Base-by-base conservation (phyloP, 352 stramenopile species). In the Globisporangium rhizosaccharum region DNA sequence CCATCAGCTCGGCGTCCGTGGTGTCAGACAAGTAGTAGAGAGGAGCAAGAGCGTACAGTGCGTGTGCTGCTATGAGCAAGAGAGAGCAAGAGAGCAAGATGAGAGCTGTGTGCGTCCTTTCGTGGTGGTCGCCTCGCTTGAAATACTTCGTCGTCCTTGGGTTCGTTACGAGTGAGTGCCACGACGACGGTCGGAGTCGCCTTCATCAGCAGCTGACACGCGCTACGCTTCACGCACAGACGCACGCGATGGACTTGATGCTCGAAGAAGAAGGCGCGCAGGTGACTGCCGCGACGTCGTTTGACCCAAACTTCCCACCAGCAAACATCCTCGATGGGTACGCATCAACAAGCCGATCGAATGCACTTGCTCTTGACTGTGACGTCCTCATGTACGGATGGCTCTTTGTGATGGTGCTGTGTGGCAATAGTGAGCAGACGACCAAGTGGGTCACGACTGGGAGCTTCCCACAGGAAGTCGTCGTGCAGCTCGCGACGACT, bases 391-490 rank as follows among this genome's bases (percentile, higher is more conserved):
- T 9, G 10, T 10, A 7, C 7, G 10, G 39, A n/a, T 18, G 10
- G 39, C 39, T 45, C 2, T 1, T 47, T 2, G 2, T 47, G 41
- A 8, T 47, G 9, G 15, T 47, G 3, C 10, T 46, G 41, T 20
- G 18, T 47, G 41, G 4, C 7, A 7, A 20, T 5, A 94, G 84
- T 28, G 85, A 91, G 39, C 81, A 87, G 52, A 62, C 66, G 39
- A 92, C 79, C 55, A 92, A 87, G 65, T 94, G 85, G 85, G 49
- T 88, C 42, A 92, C 85, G n/a, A 90, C 82, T 18, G 85, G 82
- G 20, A 86, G 71, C 39, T 94, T 88, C 53, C 82, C 85, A 0
- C 85, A 94, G 59, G 85, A 94, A 63, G 77, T 94, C 18, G 70
- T 94, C 18, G 65, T 94, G 33, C 85, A 94, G 63, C 60, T 92